A percentile compares a stretch with the other conserved stretches of the same genome.
Conservation (phyloP, 2,329 filamentous ascomycete species). For the Lecanicillium sp. region DNA sequence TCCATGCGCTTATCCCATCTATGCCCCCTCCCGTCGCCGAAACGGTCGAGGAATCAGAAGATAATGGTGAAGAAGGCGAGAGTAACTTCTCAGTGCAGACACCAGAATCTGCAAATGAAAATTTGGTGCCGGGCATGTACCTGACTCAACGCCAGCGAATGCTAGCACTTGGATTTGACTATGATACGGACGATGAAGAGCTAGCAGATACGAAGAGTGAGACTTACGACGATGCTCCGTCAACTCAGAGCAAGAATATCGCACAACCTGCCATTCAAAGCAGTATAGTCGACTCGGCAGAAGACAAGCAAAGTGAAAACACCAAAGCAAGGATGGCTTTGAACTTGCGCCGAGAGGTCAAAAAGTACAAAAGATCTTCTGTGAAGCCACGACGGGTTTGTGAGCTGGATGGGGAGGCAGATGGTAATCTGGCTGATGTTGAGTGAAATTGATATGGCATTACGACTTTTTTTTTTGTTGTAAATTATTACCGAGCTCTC, state of each 20-base stretch:
- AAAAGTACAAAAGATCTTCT: conserved; percentile 10
- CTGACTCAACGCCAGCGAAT: conserved; percentile 5
- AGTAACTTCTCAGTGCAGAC: background rate
- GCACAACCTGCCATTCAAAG: no score
- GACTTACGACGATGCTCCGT: background rate
- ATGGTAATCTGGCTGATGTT: conserved; percentile 7
- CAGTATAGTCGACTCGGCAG: conserved; percentile 4
- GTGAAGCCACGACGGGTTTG: background rate
- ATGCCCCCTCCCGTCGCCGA: background rate
- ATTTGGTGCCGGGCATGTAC: conserved; percentile 4
- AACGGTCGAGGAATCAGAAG: background rate
- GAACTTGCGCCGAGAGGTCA: conserved; percentile 14
- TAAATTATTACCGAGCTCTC: no score
- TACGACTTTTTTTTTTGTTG: no score
- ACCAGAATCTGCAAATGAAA: background rate
- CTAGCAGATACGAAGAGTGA: background rate
- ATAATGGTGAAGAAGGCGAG: background rate
- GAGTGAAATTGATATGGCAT: conserved; percentile 4
- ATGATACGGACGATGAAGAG: conserved; percentile 7
- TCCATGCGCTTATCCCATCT: background rate
- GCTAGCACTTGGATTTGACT: conserved; percentile 8
- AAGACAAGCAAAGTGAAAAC: conserved; percentile 15
- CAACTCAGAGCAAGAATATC: no score
- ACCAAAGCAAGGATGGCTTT: conserved; percentile 6
- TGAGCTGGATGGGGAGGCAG: background rate